A percentile compares a stretch with the other conserved stretches of the same genome.
phyloP scores from a whole-genome alignment of 176 grass and related monocot genomes.

The Avena eriantha region DNA sequence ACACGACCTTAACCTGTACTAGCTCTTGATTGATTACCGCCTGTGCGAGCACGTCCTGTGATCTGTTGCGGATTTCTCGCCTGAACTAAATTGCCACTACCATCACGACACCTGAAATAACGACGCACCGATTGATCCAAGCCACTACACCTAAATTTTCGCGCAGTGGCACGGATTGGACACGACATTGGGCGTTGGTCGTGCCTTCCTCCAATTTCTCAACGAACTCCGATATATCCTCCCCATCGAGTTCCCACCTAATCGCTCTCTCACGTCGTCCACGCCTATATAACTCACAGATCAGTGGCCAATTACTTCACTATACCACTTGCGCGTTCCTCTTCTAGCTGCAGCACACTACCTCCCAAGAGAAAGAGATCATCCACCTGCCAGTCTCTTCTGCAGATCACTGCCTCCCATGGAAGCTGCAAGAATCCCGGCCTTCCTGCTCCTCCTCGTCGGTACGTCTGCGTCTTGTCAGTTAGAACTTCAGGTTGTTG shows the following conservation, averaged over 20 bases:
- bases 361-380: background rate
- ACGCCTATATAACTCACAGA: slow-evolving; percentile 2
- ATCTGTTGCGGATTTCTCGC: slow-evolving; percentile 5
- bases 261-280: background rate
- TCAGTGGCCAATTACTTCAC: background rate
- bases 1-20: no score
- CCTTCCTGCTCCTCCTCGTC: slow-evolving; percentile 35
- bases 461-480: slow-evolving; percentile 13
- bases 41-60: background rate
- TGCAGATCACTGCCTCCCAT: slow-evolving; percentile 14
- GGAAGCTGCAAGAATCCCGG: background rate
- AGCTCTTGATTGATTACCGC: background rate
- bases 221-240: slow-evolving; percentile 46
- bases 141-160: slow-evolving; percentile 43
- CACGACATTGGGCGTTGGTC: slow-evolving; percentile 40
- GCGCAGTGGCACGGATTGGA: slow-evolving; percentile 26
- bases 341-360: slow-evolving; percentile 8
- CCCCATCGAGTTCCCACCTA: slow-evolving; percentile 38
- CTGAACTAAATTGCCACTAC: slow-evolving; percentile 29
- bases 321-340: background rate
- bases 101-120: background rate
- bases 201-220: slow-evolving; percentile 54
- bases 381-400: background rate
- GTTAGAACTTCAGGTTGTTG: background rate
- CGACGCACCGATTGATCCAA: slow-evolving; percentile 23